Base-by-base conservation (phyloP, 1,139 yeast genomes). In the Pichia sp. region DNA sequence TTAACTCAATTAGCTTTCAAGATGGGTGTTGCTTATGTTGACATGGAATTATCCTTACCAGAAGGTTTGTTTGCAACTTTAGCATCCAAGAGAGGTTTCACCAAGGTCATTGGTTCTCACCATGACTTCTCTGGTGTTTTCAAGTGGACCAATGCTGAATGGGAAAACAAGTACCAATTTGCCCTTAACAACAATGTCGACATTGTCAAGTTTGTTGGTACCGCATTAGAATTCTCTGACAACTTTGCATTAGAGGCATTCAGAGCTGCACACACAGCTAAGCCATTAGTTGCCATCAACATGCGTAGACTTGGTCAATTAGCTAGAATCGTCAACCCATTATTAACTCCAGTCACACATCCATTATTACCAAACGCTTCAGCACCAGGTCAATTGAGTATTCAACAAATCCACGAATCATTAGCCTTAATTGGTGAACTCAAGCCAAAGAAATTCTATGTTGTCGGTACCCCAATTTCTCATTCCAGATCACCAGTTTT, bases 401-500 rank as follows among this genome's bases (percentile, higher is more conserved):
- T 83, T 33, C 62, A 69, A 44, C 79, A 87, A 60, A 80, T 88
- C 56, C 82, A 89, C 65, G 64, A 72, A 48, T 71, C 83, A 3
- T 75, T 73, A 51, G 61, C 77, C n/a, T 69, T 75, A 40, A 72
- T 89, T 57, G 96, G 96, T 31, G 83, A 83, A 17, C 67, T 75
- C 42, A 57, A 66, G 2, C 61, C 72, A 12, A 78, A 83, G 69
- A 74, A 79, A 53, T 88, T 82, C 59, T 87, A 78, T 69, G 83
- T 93, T 54, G 83, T 83, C 54, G 99, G 99, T 4, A 71, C 75
- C 17, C 98, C 98, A 44, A 77, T 91, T 51, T 68, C 77, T 5
- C 96, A 90, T 64, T 90, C 98, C 2, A 79, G 89, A 61, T 89
- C 97, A 3, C 99, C 99, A 39, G 71, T 77, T 15, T 72, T 93